These are phyloP conservation scores for Lactarius sp. DNA, from an alignment of 768 basidiomycete species.

Conservation along the genomic window DNA sequence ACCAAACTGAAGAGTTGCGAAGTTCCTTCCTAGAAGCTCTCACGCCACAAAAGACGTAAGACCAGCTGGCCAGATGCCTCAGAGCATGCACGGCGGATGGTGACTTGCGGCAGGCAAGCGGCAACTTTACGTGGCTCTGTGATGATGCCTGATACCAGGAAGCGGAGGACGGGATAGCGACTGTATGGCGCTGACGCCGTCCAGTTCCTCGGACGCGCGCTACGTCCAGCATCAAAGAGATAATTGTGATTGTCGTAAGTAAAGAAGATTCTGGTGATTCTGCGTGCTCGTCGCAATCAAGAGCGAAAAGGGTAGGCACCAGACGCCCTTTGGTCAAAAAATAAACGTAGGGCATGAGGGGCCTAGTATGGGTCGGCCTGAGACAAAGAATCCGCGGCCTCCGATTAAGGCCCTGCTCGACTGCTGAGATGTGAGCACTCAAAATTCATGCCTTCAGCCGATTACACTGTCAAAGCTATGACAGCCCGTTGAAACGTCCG, in stretches of 20 bases:
- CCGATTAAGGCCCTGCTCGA: background rate
- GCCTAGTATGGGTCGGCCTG: background rate
- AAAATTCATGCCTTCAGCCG: constrained; percentile 8
- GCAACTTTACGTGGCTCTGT: constrained; percentile 5
- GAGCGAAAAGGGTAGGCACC: background rate
- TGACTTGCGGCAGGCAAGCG: background rate
- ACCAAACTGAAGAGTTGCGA: background rate
- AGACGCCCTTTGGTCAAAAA: background rate
- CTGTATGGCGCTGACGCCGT: background rate
- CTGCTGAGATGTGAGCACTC: background rate
- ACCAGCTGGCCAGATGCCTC: constrained; percentile 1
- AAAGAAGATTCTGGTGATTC: background rate
- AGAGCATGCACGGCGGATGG: background rate
- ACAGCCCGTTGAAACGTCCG: constrained; percentile 7
- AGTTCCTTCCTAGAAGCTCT: constrained; percentile 18
- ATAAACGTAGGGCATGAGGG: background rate
- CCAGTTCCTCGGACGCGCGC: background rate
- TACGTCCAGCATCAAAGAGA: background rate
- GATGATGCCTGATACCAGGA: background rate
- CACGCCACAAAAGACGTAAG: constrained; percentile 22
- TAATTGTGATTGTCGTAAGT: background rate
- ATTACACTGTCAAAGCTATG: constrained; percentile 4
- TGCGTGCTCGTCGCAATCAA: background rate
- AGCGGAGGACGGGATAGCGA: background rate
- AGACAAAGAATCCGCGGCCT: background rate